A percentile compares a stretch with the other conserved stretches of the same genome.
Conservation (phyloP, 1,284 basidiomycete species). For the Trichosporon sp. region DNA sequence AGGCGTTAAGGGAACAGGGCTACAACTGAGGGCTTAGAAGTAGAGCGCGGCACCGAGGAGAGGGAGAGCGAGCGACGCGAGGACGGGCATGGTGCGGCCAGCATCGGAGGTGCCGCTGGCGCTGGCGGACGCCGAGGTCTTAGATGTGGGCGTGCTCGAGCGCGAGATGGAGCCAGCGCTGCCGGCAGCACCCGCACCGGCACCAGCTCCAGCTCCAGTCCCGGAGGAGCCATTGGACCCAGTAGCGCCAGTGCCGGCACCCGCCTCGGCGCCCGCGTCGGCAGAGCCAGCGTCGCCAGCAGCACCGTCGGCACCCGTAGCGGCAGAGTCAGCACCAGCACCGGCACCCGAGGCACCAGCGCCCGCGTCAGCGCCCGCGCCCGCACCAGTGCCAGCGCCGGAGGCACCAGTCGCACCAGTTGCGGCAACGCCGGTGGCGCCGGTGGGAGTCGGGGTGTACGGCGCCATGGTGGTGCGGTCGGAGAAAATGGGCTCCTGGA, state of each 20-base stretch:
- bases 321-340: neutral
- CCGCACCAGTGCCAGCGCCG: neutral
- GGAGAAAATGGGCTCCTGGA: constrained; percentile 11
- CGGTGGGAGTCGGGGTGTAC: neutral
- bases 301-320: neutral
- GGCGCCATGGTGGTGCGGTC: constrained; percentile 17
- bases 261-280: neutral
- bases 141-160: neutral
- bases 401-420: constrained; percentile 7
- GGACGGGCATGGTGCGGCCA: neutral
- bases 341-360: neutral
- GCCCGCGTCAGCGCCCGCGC: neutral
- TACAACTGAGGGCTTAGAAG: neutral
- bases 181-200: neutral
- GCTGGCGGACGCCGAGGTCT: neutral
- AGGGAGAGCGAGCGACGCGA: neutral
- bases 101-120: neutral
- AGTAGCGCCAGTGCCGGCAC: neutral
- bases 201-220: neutral
- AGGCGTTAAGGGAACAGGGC: neutral
- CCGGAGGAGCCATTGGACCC: neutral
- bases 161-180: neutral
- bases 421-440: neutral
- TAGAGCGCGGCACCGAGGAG: neutral
- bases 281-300: neutral